phyloP scores from a whole-genome alignment of 2,329 filamentous ascomycete species.

The Cercospora brassicicola region DNA sequence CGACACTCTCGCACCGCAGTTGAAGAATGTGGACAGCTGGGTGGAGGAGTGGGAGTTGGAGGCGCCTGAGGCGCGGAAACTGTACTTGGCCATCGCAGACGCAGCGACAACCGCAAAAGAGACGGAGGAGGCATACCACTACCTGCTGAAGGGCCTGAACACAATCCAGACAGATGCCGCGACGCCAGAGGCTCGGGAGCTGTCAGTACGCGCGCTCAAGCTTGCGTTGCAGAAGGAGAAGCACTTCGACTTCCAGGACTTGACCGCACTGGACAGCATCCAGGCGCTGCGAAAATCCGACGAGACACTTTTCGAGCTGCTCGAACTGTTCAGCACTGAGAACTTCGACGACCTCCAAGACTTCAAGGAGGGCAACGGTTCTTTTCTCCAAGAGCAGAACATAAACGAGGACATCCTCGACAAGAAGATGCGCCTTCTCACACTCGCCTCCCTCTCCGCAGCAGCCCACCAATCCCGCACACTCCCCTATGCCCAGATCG shows the following conservation, averaged over 20 bases:
- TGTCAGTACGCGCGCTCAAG: conserved; percentile 65
- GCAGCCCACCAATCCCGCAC: conserved; percentile 74
- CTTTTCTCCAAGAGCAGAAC: conserved; percentile 75
- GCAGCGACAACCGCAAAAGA: conserved; percentile 77
- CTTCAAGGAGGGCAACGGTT: conserved; percentile 87
- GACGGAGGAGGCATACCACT: conserved; percentile 71
- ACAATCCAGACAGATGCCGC: conserved; percentile 64
- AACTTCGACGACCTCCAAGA: conserved; percentile 93
- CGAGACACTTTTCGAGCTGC: conserved; percentile 81
- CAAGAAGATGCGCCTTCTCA: conserved; percentile 95
- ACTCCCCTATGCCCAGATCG: conserved; percentile 82
- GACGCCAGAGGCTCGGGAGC: conserved; percentile 56
- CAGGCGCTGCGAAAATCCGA: conserved; percentile 85
- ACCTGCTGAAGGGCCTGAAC: conserved; percentile 73
- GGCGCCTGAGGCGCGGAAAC: conserved; percentile 77
- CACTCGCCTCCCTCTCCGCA: conserved; percentile 84
- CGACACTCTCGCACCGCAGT: conserved; percentile 77
- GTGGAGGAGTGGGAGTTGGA: conserved; percentile 78
- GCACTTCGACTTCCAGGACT: conserved; percentile 72
- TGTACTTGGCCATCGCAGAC: conserved; percentile 81
- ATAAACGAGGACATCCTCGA: conserved; percentile 71
- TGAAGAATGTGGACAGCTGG: conserved; percentile 82
- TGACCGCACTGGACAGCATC: conserved; percentile 71
- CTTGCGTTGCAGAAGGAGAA: conserved; percentile 64
- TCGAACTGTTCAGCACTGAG: conserved; percentile 93